Base-by-base conservation (phyloP, 2,329 filamentous ascomycete species). In the Ceratocystis smalleyi region DNA sequence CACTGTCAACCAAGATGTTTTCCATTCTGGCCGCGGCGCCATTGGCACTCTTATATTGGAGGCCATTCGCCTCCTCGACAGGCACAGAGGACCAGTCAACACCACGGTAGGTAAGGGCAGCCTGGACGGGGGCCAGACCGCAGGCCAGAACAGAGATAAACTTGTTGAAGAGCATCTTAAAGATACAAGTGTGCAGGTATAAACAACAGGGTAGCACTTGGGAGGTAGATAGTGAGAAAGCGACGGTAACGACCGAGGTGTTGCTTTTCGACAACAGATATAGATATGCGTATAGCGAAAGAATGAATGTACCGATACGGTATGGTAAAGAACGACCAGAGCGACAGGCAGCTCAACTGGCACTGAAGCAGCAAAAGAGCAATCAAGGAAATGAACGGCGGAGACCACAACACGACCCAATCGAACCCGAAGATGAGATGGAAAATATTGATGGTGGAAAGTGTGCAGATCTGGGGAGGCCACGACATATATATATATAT, bases 21-120 rank as follows among this genome's bases (percentile, higher is more conserved):
- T 89, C 86, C 1, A 89, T 76, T 0, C 82, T 73, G 65, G 83
- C 75, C 0, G 74, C 73, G 1, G 74, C 73, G 45, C 84, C 84
- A 22, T 77, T 75, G 0, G 76, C 71, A 60, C 79, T 81, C 68
- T 82, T 84, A 76, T 87, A 89, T 0, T 74, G 74, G 67, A 82
- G 78, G 1, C 84, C 85, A 0, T 79, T 76, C 1, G 76, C 74
- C 70, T 89, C 86, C 69, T 87, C 81, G 5, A 88, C 73, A 0
- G 80, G 71, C 0, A 85, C 77, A 0, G 86, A 89, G 1, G 85
- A 88, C 79, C 86, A 88, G 73, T 89, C 86, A 2, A 82, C 83
- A 7, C 86, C 86, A 68, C 80, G 83, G 73, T 85, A 86, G 1
- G 78, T 79, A 2, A 89, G 76, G 30, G 81, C 76, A 1, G 77